Base-by-base conservation (phyloP, 768 basidiomycete genomes). In the Termitomyces bulborhizus region DNA sequence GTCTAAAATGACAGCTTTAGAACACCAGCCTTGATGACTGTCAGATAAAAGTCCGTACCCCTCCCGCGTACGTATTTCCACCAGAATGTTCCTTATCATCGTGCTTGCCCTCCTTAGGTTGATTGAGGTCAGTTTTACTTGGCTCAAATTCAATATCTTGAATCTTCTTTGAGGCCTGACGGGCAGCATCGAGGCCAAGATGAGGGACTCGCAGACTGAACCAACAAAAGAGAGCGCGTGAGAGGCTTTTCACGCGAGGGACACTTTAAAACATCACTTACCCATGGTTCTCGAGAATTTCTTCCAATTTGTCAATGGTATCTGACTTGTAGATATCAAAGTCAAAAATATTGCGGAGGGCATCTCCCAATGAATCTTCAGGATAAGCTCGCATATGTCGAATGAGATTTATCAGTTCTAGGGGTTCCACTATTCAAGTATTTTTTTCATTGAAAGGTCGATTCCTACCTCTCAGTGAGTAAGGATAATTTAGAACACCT, bases 321-420 rank as follows among this genome's bases (percentile, higher is more conserved):
- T 85, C 84, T 1, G 79, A 80, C 59, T 79, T 81, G 65, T 83
- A 84, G 6, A 87, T 74, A 62, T 87, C 85, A 54, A 85, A 87
- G 63, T 87, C 85, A 60, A 87, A 87, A 9, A 86, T 72, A 61
- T 86, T 87, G 15, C 85, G 73, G 15, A 87, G 67, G 6, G 80
- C 78, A 41, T 76, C 73, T n/a, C 79, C 83, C 11, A 86, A 68
- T 0, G 79, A 66, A 64, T 86, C 85, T 21, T 70, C 64, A 0
- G 84, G 82, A 57, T 82, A 86, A 2, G 80, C 76, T 58, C 75
- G 80, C 72, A 87, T 75, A 62, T 87, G 85, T 42, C 78, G 74
- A 2, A 86, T 77, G 27, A 87, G 71, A 61, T 83, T 85, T 63
- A 87, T 85, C 36, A 87, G 67, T 58, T 87, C 85, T 86, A 7